Conservation (phyloP, 2,329 filamentous ascomycete species). For the Botryotinia calthae region DNA sequence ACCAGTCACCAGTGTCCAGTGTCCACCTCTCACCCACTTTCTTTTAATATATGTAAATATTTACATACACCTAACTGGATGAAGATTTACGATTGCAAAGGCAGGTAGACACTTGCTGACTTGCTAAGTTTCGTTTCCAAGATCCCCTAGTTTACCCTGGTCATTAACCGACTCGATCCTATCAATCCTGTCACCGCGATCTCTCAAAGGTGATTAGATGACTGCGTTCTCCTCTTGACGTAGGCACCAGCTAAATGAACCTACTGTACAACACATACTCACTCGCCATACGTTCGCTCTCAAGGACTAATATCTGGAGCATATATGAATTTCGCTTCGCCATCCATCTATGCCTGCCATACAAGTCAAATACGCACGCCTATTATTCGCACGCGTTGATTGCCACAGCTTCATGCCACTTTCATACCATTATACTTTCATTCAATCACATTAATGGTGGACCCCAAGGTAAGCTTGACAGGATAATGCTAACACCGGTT, state of each 20-base stretch:
- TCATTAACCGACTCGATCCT: conserved; percentile 3
- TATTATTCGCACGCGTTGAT: background rate
- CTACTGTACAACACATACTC: conserved; percentile 11
- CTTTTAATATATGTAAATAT: background rate
- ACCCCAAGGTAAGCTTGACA: background rate
- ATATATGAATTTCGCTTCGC: background rate
- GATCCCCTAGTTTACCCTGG: background rate
- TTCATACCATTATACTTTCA: conserved; percentile 6
- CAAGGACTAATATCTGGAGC: background rate
- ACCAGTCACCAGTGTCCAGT: background rate
- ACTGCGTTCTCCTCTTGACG: background rate
- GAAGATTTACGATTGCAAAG: background rate
- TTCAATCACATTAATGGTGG: background rate
- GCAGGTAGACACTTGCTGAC: background rate
- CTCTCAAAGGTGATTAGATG: conserved; percentile 5
- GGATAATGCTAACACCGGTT: conserved; percentile 9
- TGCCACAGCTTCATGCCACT: conserved; percentile 8
- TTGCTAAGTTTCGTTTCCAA: conserved; percentile 2
- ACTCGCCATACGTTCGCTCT: background rate
- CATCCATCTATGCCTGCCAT: background rate
- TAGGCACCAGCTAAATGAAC: background rate
- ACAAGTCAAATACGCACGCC: background rate
- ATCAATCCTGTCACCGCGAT: conserved; percentile 12
- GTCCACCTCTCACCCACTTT: conserved; percentile 5
- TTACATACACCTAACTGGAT: background rate